These are phyloP conservation scores for Silene latifolia DNA, from an alignment of 148 eudicot species.

Conservation along the genomic window DNA sequence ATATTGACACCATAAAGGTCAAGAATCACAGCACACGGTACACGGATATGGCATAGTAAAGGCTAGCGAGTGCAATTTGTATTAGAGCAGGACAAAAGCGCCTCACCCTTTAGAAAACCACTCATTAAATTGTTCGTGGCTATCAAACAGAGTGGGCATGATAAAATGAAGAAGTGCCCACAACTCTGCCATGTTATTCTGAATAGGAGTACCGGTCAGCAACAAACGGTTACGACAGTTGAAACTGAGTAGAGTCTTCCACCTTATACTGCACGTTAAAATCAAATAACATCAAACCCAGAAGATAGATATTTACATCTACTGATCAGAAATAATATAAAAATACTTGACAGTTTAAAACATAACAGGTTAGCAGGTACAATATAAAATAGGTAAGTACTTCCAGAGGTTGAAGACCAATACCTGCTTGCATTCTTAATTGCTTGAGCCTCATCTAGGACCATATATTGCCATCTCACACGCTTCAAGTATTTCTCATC, in stretches of 20 bases:
- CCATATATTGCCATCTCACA: slow-evolving; percentile 99
- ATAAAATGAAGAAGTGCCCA: slow-evolving; percentile 98
- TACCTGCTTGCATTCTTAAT: slow-evolving; percentile 93
- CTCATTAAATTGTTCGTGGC: slow-evolving; percentile 97
- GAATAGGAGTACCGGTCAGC: slow-evolving; percentile 94
- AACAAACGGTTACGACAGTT: slow-evolving; percentile 97
- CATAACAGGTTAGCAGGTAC: no score
- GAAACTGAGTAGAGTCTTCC: slow-evolving; percentile 97
- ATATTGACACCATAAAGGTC: slow-evolving; percentile 23
- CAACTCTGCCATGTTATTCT: slow-evolving; percentile 98
- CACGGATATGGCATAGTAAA: background rate
- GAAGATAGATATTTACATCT: background rate
- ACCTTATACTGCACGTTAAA: slow-evolving; percentile 75
- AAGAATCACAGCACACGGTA: background rate
- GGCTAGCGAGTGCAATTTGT: background rate
- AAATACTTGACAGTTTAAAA: background rate
- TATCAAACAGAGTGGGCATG: slow-evolving; percentile 97
- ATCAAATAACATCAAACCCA: slow-evolving; percentile 2
- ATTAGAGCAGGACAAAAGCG: slow-evolving; percentile 15
- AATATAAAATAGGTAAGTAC: background rate
- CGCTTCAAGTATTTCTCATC: slow-evolving; percentile 95
- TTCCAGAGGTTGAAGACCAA: slow-evolving; percentile 21
- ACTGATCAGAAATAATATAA: background rate
- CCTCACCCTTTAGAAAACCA: slow-evolving; percentile 99
- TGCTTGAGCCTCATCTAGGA: slow-evolving; percentile 97